Percentiles rank a stretch among this genome's conserved stretches.
These are phyloP conservation scores for Trebouxia gelatinosa DNA, from an alignment of 163 green algal species.

Conservation along the genomic window DNA sequence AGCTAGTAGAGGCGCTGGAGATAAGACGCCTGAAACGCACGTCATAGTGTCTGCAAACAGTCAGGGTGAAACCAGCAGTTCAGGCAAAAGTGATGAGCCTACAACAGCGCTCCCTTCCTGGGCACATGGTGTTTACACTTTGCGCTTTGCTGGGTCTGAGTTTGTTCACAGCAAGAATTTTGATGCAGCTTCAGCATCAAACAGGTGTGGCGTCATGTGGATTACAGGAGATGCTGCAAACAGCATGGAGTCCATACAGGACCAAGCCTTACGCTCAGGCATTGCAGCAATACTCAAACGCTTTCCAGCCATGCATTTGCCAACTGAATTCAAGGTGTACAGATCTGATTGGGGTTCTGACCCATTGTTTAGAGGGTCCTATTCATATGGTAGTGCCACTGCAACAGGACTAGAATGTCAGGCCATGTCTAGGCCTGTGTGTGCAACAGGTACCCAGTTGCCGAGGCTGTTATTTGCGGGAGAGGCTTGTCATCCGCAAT, in stretches of 20 bases:
- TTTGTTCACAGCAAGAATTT: conserved; percentile 8
- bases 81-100: too few species aligned
- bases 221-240: conserved; percentile 50
- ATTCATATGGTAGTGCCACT: conserved; percentile 50
- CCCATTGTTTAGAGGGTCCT: conserved; percentile 48
- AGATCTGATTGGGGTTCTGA: conserved; percentile 53
- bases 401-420: conserved; percentile 40
- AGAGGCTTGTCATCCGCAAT: conserved; percentile 37
- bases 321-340: conserved; percentile 31
- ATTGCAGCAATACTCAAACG: conserved; percentile 35
- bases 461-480: conserved; percentile 46
- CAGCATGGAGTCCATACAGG: conserved; percentile 41
- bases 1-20: conserved; percentile 5
- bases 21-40: conserved; percentile 10
- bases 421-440: conserved; percentile 47
- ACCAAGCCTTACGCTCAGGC: conserved; percentile 20
- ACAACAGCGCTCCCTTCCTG: conserved; percentile 29
- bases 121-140: conserved; percentile 22
- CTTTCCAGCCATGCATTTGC: conserved; percentile 47
- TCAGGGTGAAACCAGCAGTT: too few species aligned
- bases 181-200: neutral
- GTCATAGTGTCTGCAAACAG: too few species aligned
- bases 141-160: conserved; percentile 44
- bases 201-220: conserved; percentile 49
- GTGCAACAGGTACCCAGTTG: too few species aligned